Base-by-base conservation (phyloP, 345 rosid genomes). In the Moringa oleifera region DNA sequence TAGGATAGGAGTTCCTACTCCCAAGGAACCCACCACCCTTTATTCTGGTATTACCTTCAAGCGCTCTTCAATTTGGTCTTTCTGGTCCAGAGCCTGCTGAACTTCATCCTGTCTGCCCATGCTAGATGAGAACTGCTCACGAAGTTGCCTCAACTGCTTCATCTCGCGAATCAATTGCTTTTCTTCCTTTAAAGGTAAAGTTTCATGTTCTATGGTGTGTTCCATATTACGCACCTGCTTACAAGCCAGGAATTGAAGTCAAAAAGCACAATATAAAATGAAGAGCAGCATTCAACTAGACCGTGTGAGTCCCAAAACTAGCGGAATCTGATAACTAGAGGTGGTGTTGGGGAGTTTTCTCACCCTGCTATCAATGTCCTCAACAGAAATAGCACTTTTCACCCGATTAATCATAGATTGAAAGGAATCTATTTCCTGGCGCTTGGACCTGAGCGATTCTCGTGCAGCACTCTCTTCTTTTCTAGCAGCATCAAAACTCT, bases 141-240 rank as follows among this genome's bases (percentile, higher is more conserved):
- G 95, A 37, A 41, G 64, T 65, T 75, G 84, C 76, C 77, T 85
- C 79, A 87, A 68, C 51, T 78, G 83, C 65, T 87, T 83, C 53
- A 91, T 85, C 31, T 87, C 95, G 58, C 83, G 87, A 68, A 91
- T 75, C 21, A 68, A 70, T 52, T 78, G 79, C 71, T 87, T 91
- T 75, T 91, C 96, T 78, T 89, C 95, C 74, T 69, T 89, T 61
- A 91, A 63, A 55, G 83, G 67, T 46, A 91, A 55, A 51, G 90
- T 89, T 75, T 81, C 89, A 63, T 89, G 96, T 37, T 85, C 80
- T 57, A 91, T 87, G 76, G 28, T 81, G 71, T 81, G 86, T 67
- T 83, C 85, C 89, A 79, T 79, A 66, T 66, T 73, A 37, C 71
- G 80, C 73, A 89, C 81, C 98, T 91, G 83, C 51, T 53, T 71